Conservation (phyloP, 208 protist genomes). For the Tetramitus jugosus region DNA sequence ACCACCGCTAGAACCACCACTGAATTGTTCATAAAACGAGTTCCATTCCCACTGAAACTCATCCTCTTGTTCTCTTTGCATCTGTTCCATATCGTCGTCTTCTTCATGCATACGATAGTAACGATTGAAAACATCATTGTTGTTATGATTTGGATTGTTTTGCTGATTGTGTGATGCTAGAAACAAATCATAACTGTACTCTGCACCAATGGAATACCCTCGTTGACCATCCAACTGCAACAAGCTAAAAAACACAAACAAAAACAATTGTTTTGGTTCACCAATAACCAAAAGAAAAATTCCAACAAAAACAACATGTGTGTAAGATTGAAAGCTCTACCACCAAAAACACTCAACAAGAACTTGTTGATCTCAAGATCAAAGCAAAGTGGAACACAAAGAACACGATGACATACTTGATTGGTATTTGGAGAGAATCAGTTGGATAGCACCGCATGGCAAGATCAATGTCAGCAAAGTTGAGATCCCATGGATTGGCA, state of each 20-base stretch:
- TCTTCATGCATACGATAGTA: too few species aligned
- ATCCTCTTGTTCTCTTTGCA: slow-evolving; percentile 18
- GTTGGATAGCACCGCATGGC: background rate
- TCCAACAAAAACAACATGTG: too few species aligned
- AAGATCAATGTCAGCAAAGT: background rate
- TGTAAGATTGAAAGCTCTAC: too few species aligned
- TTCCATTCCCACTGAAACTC: background rate
- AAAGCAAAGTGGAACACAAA: too few species aligned
- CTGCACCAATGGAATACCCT: background rate
- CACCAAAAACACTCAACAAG: too few species aligned
- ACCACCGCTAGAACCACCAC: too few species aligned
- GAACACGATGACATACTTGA: background rate
- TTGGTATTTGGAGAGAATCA: background rate
- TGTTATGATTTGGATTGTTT: background rate
- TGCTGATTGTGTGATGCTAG: background rate
- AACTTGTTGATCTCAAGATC: too few species aligned
- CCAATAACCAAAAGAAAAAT: too few species aligned
- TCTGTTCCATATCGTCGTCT: background rate
- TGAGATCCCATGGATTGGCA: slow-evolving; percentile 11
- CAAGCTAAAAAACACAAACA: too few species aligned
- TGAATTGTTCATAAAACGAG: background rate
- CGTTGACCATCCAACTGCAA: too few species aligned
- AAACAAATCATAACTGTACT: background rate
- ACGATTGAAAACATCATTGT: background rate
- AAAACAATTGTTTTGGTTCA: too few species aligned